phyloP scores from a whole-genome alignment of 2,329 filamentous ascomycete genomes.

The Penicillium palitans region DNA sequence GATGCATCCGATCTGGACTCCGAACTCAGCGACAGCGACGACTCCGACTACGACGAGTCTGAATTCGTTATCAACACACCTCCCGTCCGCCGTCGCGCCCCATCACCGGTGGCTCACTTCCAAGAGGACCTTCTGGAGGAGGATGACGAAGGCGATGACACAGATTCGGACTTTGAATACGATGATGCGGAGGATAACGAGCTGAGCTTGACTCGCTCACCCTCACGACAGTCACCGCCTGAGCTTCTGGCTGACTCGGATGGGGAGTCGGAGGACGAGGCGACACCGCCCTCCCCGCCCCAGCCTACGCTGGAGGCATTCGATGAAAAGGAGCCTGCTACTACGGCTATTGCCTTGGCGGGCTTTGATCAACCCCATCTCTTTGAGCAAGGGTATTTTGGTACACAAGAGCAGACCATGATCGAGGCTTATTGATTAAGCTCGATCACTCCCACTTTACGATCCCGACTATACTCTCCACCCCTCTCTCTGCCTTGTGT shows the following conservation, averaged over 20 bases:
- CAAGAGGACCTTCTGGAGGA: slow-evolving; percentile 33
- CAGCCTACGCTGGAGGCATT: slow-evolving; percentile 59
- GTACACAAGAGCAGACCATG: slow-evolving; percentile 46
- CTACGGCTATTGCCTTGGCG: slow-evolving; percentile 42
- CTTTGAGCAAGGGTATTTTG: slow-evolving; percentile 53
- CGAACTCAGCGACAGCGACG: slow-evolving; percentile 49
- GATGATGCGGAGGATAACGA: slow-evolving; percentile 63
- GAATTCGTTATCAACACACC: slow-evolving; percentile 41
- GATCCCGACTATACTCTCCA: neutral
- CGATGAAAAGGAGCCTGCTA: slow-evolving; percentile 55
- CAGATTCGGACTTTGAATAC: slow-evolving; percentile 59
- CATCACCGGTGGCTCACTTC: slow-evolving; percentile 34
- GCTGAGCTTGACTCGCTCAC: slow-evolving; percentile 67
- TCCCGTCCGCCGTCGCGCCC: slow-evolving; percentile 31
- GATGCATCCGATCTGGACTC: slow-evolving; percentile 60
- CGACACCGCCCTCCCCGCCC: slow-evolving; percentile 69
- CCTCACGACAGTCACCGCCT: slow-evolving; percentile 66
- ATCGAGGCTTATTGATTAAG: slow-evolving; percentile 50
- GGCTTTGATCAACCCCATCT: slow-evolving; percentile 42
- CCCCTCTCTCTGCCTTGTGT: slow-evolving; percentile 21
- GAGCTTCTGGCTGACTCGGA: slow-evolving; percentile 70
- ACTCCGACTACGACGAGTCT: slow-evolving; percentile 50
- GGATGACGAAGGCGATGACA: slow-evolving; percentile 41
- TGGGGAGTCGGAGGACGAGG: slow-evolving; percentile 66
- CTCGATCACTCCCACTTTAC: slow-evolving; percentile 6